Evolutionary conservation across 106 monocot species (phyloP), one percentile per base, ranked within the genome.

Genomic region (Allium cepa): DNA sequence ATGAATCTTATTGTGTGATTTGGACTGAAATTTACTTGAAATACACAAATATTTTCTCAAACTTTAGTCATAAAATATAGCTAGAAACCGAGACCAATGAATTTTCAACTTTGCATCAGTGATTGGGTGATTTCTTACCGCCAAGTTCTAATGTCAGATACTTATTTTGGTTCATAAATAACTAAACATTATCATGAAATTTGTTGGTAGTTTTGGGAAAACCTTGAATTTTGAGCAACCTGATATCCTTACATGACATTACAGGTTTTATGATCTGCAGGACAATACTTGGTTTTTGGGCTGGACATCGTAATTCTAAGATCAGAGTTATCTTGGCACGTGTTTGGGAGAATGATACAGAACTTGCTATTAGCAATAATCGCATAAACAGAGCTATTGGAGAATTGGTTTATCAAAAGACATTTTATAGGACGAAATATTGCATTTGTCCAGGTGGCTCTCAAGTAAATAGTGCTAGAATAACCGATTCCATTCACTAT

Each of bases 371-470:
- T 63, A 92, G 89, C 72, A 97, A 97, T 67, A 97, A 90, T 71
- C 86, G 97, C 11, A 92, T 97, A 64, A 92, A 71, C 53, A 79
- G 97, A 82, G 92, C 86, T 63, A 87, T 67, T 60, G 97, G 97
- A 56, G 82, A 86, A 60, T 69, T 97, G 72, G 82, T 92, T 70
- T 97, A 97, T 67, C 97, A 97, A 53, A 97, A 87, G 69, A 74
- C 50, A 17, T 97, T 97, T 69, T 97, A 92, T 68, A 84, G 71
- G 53, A 89, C 84, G 15, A 92, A 97, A 68, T 97, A 86, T 60
- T 97, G 97, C 85, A 87, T 97, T 57, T 97, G 97, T 72, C 97
- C 97, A 71, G 97, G 92, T 82, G 97, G 97, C 14, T 97, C 97
- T 28, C 97, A 97, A 67, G 97, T 97, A 36, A 97, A 97, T 60